Base-by-base conservation (phyloP, 2,329 filamentous ascomycete genomes). In the Scolecobasidium constrictum region DNA sequence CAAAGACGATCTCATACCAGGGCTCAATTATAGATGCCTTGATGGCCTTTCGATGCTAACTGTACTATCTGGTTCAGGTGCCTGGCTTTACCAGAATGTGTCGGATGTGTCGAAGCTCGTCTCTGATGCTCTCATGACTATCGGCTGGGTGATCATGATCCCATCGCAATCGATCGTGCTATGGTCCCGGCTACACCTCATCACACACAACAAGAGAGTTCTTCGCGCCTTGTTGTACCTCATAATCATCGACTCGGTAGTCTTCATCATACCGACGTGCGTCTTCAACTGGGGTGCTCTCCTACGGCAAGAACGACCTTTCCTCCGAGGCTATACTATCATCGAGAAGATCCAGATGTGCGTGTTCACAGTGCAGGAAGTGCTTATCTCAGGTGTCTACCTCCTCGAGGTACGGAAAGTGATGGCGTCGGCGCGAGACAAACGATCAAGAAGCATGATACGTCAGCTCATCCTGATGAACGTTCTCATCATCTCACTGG, bases 91-190 rank as follows among this genome's bases (percentile, higher is more conserved):
- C n/a, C n/a, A n/a, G n/a, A n/a, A n/a, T n/a, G n/a, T n/a, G n/a
- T n/a, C n/a, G n/a, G n/a, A n/a, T n/a, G n/a, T n/a, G n/a, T n/a
- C n/a, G n/a, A n/a, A n/a, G n/a, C n/a, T 56, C 28, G 35, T 61
- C 3, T 57, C 61, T 2, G 59, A 63, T 4, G 63, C 65, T 4
- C 48, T 71, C 4, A 56, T 72, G 20, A 64, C 63, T n/a, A 47
- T 79, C 43, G 75, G 73, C 7, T 73, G 76, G 71, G 72, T 70
- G 54, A 51, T 60, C 3, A 78, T 80, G 73, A 69, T 80, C 0
- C 76, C 75, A 2, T 77, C 76, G 0, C 75, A 79, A 53, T 70
- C 71, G 0, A 50, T 79, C 9, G 77, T 81, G 1, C 61, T 81
- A 1, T 81, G 75, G 61, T 80, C 75, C 1, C 68, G 77, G 4